These are phyloP conservation scores for Fraxinus quadrangulata DNA, from an alignment of 257 asterid genomes.

Conservation along the genomic window DNA sequence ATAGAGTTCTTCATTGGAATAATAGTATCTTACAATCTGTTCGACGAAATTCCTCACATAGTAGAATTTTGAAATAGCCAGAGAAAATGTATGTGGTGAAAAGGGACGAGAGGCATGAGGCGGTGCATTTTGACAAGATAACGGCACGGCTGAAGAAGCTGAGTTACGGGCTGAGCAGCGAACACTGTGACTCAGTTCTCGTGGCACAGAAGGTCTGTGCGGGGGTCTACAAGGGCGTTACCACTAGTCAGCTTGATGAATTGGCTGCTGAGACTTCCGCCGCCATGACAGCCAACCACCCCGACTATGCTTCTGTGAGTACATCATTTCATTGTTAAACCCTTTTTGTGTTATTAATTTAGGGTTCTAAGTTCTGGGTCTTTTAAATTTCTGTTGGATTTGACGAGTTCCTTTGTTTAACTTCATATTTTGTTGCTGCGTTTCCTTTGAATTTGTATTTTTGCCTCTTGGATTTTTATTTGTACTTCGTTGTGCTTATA, in stretches of 20 bases:
- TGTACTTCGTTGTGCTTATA: neutral
- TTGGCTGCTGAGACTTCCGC: conserved; percentile 99
- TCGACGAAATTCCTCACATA: conserved; percentile 44
- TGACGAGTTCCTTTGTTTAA: neutral
- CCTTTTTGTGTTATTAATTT: neutral
- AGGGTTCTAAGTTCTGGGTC: neutral
- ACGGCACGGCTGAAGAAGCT: conserved; percentile 88
- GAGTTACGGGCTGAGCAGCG: conserved; percentile 86
- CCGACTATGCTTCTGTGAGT: conserved; percentile 94
- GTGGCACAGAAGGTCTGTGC: conserved; percentile 94
- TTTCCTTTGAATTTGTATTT: neutral
- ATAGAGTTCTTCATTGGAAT: neutral
- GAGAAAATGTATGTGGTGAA: conserved; percentile 81
- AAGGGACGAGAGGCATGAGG: conserved; percentile 91
- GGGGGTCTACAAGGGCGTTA: conserved; percentile 87
- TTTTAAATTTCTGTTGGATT: neutral
- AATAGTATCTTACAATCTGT: conserved; percentile 22
- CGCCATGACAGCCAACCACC: conserved; percentile 86
- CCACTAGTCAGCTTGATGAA: conserved; percentile 95
- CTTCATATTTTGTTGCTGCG: neutral
- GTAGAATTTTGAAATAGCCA: neutral
- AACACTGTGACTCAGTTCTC: conserved; percentile 88
- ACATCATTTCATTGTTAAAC: neutral
- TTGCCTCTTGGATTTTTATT: neutral
- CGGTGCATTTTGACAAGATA: conserved; percentile 92